A percentile compares a stretch with the other conserved stretches of the same genome.
These are phyloP conservation scores for Avena sativa DNA, from an alignment of 176 grass and related monocot genomes.

Conservation along the genomic window DNA sequence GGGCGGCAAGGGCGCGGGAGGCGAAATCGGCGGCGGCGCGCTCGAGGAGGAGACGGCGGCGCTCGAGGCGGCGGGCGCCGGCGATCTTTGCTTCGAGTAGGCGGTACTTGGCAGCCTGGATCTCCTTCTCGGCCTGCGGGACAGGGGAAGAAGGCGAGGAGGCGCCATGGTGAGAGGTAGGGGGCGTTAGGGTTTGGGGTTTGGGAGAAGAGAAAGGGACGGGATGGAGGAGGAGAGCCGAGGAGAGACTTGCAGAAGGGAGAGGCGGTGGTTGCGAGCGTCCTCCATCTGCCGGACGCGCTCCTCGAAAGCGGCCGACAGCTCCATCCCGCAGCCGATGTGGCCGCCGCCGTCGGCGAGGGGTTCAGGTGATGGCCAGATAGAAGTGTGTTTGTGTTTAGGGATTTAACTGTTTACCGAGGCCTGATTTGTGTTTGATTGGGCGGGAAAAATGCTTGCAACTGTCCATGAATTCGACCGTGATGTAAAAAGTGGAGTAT, in stretches of 20 bases:
- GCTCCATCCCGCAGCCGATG: constrained; percentile 52
- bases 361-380: neutral
- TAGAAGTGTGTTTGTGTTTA: neutral
- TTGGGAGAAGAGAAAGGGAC: neutral
- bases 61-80: constrained; percentile 49
- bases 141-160: neutral
- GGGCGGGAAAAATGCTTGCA: neutral
- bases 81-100: constrained; percentile 58
- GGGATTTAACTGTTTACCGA: neutral
- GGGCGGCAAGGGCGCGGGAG: constrained; percentile 63
- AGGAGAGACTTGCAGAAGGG: constrained; percentile 60
- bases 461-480: neutral
- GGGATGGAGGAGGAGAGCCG: neutral
- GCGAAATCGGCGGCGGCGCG: constrained; percentile 62
- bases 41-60: constrained; percentile 77
- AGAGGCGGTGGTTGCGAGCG: constrained; percentile 66
- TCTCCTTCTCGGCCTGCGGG: constrained; percentile 76
- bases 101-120: constrained; percentile 62
- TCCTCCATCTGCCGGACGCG: constrained; percentile 85
- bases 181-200: constrained; percentile 27
- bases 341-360: neutral
- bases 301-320: constrained; percentile 74
- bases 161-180: constrained; percentile 13
- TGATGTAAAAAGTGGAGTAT: no score
- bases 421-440: neutral